Percentiles rank a stretch among this genome's conserved stretches.
Evolutionary conservation across 768 basidiomycete genomes (phyloP).

Genomic region (Phylloporus sp.): DNA sequence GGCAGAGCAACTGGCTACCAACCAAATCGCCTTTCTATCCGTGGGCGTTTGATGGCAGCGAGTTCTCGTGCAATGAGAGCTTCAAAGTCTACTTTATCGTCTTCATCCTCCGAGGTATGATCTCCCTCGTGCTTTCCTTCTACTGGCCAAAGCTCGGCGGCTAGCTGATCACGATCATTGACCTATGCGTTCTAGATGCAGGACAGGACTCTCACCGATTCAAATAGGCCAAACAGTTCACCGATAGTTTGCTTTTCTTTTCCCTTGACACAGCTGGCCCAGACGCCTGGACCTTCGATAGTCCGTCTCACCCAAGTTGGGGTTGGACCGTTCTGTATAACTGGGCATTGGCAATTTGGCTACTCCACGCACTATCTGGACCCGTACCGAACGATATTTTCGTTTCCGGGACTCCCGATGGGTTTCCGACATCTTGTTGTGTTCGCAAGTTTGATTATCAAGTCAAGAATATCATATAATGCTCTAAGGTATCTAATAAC

Average conservation of each 20-base stretch:
- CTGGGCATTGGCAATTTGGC: constrained; percentile 2
- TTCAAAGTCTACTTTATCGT: constrained; percentile 55
- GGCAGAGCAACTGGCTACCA: constrained; percentile 13
- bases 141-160: constrained; percentile 66
- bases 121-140: constrained; percentile 28
- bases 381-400: constrained; percentile 49
- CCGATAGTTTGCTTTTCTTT: constrained; percentile 76
- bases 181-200: constrained; percentile 3
- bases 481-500: constrained; percentile 20
- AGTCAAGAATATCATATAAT: neutral
- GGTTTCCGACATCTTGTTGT: constrained; percentile 12
- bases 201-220: constrained; percentile 49
- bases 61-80: constrained; percentile 70
- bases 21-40: constrained; percentile 65
- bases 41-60: constrained; percentile 63
- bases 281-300: constrained; percentile 80
- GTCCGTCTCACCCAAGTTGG: constrained; percentile 60
- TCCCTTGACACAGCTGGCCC: constrained; percentile 84
- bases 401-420: constrained; percentile 35
- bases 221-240: constrained; percentile 76
- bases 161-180: constrained; percentile 50
- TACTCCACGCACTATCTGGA: neutral
- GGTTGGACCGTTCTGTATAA: constrained; percentile 53
- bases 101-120: constrained; percentile 34
- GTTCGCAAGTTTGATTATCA: neutral